Base-by-base conservation (phyloP, 2,329 filamentous ascomycete species). In the Fusarium xyrophilum region DNA sequence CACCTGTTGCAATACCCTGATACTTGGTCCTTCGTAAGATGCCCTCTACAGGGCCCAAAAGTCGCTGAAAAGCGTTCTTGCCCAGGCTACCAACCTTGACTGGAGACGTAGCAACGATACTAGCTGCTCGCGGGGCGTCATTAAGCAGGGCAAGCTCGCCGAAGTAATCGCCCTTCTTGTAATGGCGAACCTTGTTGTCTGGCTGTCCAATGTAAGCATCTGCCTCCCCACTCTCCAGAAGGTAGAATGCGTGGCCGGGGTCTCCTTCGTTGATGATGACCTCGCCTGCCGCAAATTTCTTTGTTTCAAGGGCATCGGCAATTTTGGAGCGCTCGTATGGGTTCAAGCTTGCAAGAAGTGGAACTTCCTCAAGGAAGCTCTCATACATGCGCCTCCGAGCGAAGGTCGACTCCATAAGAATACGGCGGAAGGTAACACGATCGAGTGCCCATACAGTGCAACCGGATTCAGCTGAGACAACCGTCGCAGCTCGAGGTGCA, bases 341-440 rank as follows among this genome's bases (percentile, higher is more conserved):
- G 44, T 94, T 97, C 59, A 99, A 86, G 25, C 88, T 90, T 5
- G 90, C 86, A 28, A 99, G 87, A 32, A 98, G 85, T 1, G 93
- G 93, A 4, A 98, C 96, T 77, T 97, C 93, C 78, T 97, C 94
- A 25, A 99, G 85, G 84, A 99, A 98, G 72, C 89, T 93, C 81
- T 99, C 96, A 80, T 98, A 98, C 90, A 98, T 95, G 75, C 95
- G 92, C 73, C 96, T 90, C 59, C 95, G 92, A 74, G 96, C 93
- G 82, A 97, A 98, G 6, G 96, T 97, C 39, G 93, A 96, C 81
- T 98, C 95, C 94, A 99, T 97, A 67, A 99, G 85, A 69, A 99
- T 98, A 65, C 96, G 92, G 73, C 96, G 93, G 86, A 99, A 99
- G 13, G 96, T 99, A 67, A 97, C 86, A 55, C 96, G 93, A 77